Base-by-base conservation (phyloP, 2,329 filamentous ascomycete species). In the Penicillium sp. region DNA sequence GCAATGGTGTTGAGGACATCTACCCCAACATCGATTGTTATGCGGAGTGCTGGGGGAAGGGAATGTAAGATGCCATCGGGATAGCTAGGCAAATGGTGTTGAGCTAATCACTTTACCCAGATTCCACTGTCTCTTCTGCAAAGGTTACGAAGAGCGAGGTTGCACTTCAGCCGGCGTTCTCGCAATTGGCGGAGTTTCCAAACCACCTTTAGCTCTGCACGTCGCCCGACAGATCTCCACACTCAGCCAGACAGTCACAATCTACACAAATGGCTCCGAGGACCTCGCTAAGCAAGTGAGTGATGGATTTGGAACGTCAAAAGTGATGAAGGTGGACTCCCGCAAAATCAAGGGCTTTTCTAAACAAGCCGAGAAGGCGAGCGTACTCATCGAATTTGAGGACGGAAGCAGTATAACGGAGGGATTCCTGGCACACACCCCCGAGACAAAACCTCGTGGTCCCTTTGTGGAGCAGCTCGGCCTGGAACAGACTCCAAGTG, bases 31-130 rank as follows among this genome's bases (percentile, higher is more conserved):
- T 29, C 4, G 24, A 42, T 4, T 24, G 39, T 9, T 42, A 42
- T 20, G 24, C 24, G 8, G 39, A 42, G 1, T 42, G 39, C 20
- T 42, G 39, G 39, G 39, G 39, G 4, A 23, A 24, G 24, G 29
- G 39, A 15, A 42, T 42, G 39, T 42, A 29, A 42, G 39, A 13
- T n/a, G n/a, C n/a, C n/a, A n/a, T n/a, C n/a, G n/a, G n/a, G n/a
- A n/a, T n/a, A n/a, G n/a, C n/a, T n/a, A n/a, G n/a, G n/a, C n/a
- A n/a, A n/a, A n/a, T n/a, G n/a, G n/a, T n/a, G n/a, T n/a, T n/a
- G n/a, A n/a, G n/a, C n/a, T n/a, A n/a, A n/a, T n/a, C n/a, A n/a
- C n/a, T n/a, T n/a, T n/a, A n/a, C n/a, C n/a, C n/a, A 42, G 39
- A 3, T 42, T 42, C 13, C 39, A 42, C 26, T 42, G 39, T n/a